Evolutionary conservation across 495 filamentous ascomycete species (phyloP), one percentile per base, ranked within the genome.

Genomic region (Hypoxylon cercidicola): DNA sequence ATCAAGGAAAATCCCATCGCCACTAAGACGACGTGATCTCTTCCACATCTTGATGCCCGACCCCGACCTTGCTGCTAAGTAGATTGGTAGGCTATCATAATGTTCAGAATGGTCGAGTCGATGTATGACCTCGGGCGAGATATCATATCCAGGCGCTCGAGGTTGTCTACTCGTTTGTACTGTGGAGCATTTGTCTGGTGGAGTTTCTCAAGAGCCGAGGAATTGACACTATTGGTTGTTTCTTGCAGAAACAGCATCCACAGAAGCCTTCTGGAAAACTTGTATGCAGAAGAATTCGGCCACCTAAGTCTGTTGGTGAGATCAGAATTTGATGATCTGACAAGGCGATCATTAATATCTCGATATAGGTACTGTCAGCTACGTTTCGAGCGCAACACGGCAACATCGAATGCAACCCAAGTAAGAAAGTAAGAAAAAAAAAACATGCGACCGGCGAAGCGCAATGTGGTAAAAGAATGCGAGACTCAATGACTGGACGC

Each of bases 191-290:
- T 40, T 4, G 3, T 16, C 37, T 16, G 2, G 23, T 16, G 37
- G 2, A 8, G 1, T 40, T n/a, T 40, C 7, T 40, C 15, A 12
- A 37, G 34, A 2, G 1, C 25, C 47, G 19, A 25, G 47, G 5
- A 5, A 3, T 32, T 32, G 30, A 18, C 19, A 1, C 13, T 15
- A 13, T 32, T 50, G 47, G n/a, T 13, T 34, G 35, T 54, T 7
- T 54, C 32, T 23, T 23, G 35, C 34, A 6, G 25, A 25, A 4
- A 32, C 13, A 15, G 37, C 15, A 11, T 16, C 16, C 16, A 43
- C 16, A 21, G 32, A 59, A 25, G 32, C n/a, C 18, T 60, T 64
- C 64, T 47, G 54, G 64, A 68, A 68, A 4, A 30, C 19, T 55
- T 9, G 20, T 7, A 58, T 35, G 49, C 49, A 63, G 20, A 40